A percentile compares a stretch with the other conserved stretches of the same genome.
Conservation (phyloP, 2,329 filamentous ascomycete genomes). For the Rutstroemia sp. region DNA sequence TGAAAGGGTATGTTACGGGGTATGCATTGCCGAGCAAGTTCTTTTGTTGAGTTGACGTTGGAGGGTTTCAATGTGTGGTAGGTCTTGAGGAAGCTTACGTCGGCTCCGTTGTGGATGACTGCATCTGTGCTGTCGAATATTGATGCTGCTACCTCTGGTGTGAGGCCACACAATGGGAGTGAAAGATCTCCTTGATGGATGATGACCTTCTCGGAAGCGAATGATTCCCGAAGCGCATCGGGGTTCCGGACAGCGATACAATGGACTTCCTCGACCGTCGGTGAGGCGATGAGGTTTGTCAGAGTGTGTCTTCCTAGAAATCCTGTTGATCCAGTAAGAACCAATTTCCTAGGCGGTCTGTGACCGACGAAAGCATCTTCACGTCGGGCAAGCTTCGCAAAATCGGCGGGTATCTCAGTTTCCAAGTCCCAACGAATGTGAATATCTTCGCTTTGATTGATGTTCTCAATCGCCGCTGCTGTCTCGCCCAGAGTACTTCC, state of each 20-base stretch:
- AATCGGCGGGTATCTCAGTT: not conserved
- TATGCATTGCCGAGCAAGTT: constrained; percentile 30
- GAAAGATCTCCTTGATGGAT: constrained; percentile 33
- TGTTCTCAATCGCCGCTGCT: constrained; percentile 6
- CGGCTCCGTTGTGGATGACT: constrained; percentile 49
- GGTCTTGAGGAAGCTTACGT: constrained; percentile 32
- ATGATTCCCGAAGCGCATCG: not conserved
- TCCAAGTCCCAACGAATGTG: not conserved
- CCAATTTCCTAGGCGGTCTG: not conserved
- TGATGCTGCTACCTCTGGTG: constrained; percentile 18
- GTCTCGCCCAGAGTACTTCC: constrained; percentile 21
- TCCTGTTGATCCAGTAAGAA: constrained; percentile 35
- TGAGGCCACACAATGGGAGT: constrained; percentile 33
- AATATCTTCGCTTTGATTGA: no score
- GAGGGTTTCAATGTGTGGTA: constrained; percentile 30
- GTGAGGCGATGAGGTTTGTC: constrained; percentile 28
- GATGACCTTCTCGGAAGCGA: not conserved
- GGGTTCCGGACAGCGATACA: constrained; percentile 36
- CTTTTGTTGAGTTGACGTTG: constrained; percentile 33
- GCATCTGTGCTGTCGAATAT: constrained; percentile 33
- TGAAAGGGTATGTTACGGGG: constrained; percentile 31
- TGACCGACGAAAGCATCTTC: not conserved
- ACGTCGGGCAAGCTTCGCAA: no score
- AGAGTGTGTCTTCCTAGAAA: constrained; percentile 36
- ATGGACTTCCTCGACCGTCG: constrained; percentile 32